Conservation (phyloP, 352 stramenopile species). For the Achlya hypogyna region DNA sequence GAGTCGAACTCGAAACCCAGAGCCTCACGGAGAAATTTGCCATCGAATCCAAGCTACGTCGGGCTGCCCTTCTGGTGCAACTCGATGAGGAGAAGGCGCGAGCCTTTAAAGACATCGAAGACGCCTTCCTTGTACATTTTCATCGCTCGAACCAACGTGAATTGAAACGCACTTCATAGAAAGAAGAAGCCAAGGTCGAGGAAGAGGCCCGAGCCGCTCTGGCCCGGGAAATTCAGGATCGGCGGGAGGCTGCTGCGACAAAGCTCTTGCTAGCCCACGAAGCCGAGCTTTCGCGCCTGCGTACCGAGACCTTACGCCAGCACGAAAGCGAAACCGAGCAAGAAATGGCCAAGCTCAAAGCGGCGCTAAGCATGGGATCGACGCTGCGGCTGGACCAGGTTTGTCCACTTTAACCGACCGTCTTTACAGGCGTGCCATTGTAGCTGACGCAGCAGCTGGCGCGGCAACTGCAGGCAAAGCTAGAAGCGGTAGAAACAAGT, state of each 20-base stretch:
- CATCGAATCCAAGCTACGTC: neutral
- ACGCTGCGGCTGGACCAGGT: conserved; percentile 4
- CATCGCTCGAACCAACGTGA: too few species aligned
- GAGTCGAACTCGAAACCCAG: neutral
- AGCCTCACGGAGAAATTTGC: neutral
- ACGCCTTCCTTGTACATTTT: too few species aligned
- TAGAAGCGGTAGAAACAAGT: neutral
- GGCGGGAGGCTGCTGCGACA: neutral
- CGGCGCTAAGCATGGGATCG: neutral
- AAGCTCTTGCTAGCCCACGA: neutral
- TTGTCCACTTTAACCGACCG: neutral
- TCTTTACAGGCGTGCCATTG: neutral
- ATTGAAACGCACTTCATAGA: neutral
- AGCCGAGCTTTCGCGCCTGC: neutral
- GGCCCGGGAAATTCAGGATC: neutral
- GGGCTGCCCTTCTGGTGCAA: neutral
- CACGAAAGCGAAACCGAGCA: neutral
- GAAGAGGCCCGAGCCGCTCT: neutral
- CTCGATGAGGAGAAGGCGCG: neutral
- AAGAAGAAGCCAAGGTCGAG: neutral
- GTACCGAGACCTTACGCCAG: neutral
- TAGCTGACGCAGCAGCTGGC: neutral
- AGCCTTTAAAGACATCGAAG: neutral
- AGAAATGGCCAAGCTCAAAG: conserved; percentile 2
- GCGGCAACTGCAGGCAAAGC: neutral